phyloP scores from a whole-genome alignment of 1,284 basidiomycete species.

The Agaricales sp. region DNA sequence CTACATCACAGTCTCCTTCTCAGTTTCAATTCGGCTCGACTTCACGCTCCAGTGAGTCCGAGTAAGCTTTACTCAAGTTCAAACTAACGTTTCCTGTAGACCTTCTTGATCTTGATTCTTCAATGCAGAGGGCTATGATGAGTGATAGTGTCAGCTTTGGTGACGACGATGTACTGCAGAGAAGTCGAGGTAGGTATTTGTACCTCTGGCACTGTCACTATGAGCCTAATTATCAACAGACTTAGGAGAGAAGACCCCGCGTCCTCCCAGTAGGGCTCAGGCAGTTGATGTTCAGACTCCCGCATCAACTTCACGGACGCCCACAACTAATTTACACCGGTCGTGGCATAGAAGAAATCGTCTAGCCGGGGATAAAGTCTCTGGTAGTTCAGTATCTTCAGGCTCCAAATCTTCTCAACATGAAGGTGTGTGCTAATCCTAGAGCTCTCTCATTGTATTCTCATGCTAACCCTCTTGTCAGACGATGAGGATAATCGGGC shows the following conservation, averaged over 20 bases:
- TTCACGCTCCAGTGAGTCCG: not conserved
- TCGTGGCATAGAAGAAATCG: not conserved
- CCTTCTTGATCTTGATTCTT: not conserved
- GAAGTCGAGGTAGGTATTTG: not conserved
- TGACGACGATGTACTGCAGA: not conserved
- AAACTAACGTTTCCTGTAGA: not conserved
- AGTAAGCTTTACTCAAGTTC: not conserved
- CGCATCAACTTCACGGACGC: not conserved
- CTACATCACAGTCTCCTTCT: not conserved
- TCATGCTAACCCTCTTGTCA: not conserved
- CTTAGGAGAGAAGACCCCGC: not conserved
- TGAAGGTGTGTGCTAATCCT: not conserved
- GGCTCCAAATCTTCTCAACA: not conserved
- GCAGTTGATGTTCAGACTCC: not conserved
- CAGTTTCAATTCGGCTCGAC: not conserved
- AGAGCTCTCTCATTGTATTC: not conserved
- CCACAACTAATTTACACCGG: not conserved
- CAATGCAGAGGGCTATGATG: not conserved
- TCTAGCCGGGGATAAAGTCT: not conserved
- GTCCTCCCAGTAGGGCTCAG: not conserved
- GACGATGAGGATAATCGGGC: not conserved
- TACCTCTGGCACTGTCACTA: not conserved
- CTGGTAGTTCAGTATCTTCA: not conserved
- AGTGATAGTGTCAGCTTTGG: slow-evolving; percentile 2
- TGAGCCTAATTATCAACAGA: not conserved